A percentile compares a stretch with the other conserved stretches of the same genome.
These are phyloP conservation scores for Cyberlindnera galapagoensis DNA, from an alignment of 805 yeast species.

Conservation along the genomic window DNA sequence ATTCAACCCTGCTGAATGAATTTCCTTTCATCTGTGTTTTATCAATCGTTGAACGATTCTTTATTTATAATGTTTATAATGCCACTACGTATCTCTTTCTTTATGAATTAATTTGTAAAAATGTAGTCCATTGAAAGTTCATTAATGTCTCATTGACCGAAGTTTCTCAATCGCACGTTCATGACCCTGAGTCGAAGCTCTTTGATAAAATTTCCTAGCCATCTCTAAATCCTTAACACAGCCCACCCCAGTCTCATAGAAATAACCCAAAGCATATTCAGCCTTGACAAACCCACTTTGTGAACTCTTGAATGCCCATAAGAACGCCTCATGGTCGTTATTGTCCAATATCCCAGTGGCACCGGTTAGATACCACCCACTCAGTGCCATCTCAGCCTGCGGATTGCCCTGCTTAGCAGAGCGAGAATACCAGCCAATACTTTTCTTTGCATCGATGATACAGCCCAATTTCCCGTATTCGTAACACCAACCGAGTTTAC, in stretches of 20 bases:
- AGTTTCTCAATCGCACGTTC: constrained; percentile 41
- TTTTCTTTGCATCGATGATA: constrained; percentile 45
- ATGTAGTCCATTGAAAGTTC: too few species aligned
- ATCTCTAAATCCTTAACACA: constrained; percentile 34
- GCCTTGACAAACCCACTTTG: constrained; percentile 55
- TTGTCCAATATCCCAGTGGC: constrained; percentile 44
- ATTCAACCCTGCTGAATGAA: constrained; percentile 2
- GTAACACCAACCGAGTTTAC: constrained; percentile 63
- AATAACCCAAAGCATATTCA: constrained; percentile 64
- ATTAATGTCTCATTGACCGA: constrained; percentile 4
- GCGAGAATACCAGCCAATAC: constrained; percentile 68
- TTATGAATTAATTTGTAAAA: too few species aligned
- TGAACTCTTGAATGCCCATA: constrained; percentile 61
- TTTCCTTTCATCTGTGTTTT: too few species aligned
- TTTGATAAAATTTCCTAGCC: constrained; percentile 45
- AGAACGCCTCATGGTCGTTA: constrained; percentile 58
- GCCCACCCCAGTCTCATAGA: constrained; percentile 61
- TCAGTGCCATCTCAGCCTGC: constrained; percentile 62
- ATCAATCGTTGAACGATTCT: too few species aligned
- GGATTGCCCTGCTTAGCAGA: constrained; percentile 58
- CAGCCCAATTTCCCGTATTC: constrained; percentile 60
- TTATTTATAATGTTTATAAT: too few species aligned
- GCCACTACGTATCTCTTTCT: too few species aligned
- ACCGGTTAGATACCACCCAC: constrained; percentile 78
- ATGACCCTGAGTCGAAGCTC: constrained; percentile 60